Percentiles rank a stretch among this genome's conserved stretches.
Evolutionary conservation across 176 grass and related monocot species (phyloP).

Genomic region (Eragrostis curvula): DNA sequence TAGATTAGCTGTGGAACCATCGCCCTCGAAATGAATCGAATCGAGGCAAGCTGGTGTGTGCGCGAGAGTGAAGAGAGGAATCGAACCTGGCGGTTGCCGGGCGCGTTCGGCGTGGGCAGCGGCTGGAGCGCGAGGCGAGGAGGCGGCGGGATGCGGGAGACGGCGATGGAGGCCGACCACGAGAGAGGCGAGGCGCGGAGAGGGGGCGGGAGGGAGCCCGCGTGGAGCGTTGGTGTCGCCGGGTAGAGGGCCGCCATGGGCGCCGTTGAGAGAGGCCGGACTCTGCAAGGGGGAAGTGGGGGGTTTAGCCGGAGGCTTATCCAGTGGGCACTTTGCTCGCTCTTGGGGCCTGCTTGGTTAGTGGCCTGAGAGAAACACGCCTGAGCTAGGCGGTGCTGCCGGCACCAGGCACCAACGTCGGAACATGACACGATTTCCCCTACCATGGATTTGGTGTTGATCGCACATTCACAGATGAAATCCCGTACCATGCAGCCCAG

Average conservation of each 20-base stretch:
- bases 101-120: neutral
- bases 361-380: no score
- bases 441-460: no score
- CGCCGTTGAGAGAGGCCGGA: neutral
- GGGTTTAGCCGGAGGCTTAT: slow-evolving; percentile 39
- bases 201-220: neutral
- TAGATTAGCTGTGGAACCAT: neutral
- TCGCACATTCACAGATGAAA: no score
- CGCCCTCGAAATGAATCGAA: slow-evolving; percentile 25
- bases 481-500: no score
- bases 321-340: neutral
- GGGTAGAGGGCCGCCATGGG: slow-evolving; percentile 50
- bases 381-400: no score
- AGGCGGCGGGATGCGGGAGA: slow-evolving; percentile 22
- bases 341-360: no score
- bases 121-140: slow-evolving; percentile 26
- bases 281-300: neutral
- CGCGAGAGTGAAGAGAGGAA: neutral
- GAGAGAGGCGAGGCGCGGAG: slow-evolving; percentile 48
- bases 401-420: no score
- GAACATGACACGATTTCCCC: no score
- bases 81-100: slow-evolving; percentile 41
- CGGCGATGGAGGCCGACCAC: slow-evolving; percentile 59
- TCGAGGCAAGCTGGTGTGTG: neutral
- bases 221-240: slow-evolving; percentile 13